These are phyloP conservation scores for Mayamaea pseudoterrestris DNA, from an alignment of 108 stramenopile species.

Conservation along the genomic window DNA sequence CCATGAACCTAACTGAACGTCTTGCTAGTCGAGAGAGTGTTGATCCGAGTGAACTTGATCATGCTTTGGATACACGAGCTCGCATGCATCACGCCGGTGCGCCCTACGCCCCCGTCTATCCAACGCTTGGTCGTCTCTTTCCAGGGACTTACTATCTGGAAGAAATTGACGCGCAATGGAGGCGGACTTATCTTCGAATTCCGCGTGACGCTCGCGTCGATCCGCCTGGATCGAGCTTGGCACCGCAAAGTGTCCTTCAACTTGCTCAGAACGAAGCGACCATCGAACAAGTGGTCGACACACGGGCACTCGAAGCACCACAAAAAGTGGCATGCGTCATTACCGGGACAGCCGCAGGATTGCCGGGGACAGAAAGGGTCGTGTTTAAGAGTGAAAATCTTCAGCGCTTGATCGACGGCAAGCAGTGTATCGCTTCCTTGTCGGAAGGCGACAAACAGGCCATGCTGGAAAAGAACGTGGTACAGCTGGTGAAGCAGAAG, in stretches of 20 bases:
- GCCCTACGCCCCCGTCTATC: conserved; percentile 80
- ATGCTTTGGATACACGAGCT: conserved; percentile 83
- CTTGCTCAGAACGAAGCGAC: conserved; percentile 47
- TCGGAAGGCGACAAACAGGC: conserved; percentile 44
- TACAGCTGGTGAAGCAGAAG: conserved; percentile 58
- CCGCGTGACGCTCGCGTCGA: conserved; percentile 13
- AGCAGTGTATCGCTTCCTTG: conserved; percentile 70
- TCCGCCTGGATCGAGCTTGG: conserved; percentile 21
- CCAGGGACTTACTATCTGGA: conserved; percentile 90
- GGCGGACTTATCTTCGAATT: conserved; percentile 63
- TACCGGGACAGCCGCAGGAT: conserved; percentile 88
- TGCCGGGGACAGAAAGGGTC: conserved; percentile 62
- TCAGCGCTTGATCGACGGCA: conserved; percentile 60
- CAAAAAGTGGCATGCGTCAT: conserved; percentile 78
- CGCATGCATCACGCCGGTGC: conserved; percentile 74
- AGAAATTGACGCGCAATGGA: conserved; percentile 72
- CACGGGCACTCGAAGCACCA: conserved; percentile 15
- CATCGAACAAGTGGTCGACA: conserved; percentile 16
- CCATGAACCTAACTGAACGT: conserved; percentile 57
- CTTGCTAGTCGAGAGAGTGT: conserved; percentile 74
- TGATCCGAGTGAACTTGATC: conserved; percentile 79
- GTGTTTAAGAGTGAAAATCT: conserved; percentile 74
- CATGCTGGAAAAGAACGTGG: conserved; percentile 91
- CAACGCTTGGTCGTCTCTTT: conserved; percentile 66
- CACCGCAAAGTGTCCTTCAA: conserved; percentile 66